Conservation (phyloP, 441 rosid species). For the Gossypium lobatum region DNA sequence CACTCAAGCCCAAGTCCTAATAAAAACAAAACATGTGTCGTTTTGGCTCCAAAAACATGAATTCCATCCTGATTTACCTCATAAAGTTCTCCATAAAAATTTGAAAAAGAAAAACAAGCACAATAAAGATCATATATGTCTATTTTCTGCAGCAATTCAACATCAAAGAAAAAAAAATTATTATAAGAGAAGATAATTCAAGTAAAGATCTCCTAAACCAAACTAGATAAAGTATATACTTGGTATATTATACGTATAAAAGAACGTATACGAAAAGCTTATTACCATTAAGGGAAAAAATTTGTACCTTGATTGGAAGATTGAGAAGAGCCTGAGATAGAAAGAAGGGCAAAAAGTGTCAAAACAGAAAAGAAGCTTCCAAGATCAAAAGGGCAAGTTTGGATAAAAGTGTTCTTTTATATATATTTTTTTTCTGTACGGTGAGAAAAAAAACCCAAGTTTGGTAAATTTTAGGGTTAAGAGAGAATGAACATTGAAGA, state of each 20-base stretch:
- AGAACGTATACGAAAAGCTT: neutral
- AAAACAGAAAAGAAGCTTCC: conserved; percentile 3
- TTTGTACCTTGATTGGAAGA: conserved; percentile 1
- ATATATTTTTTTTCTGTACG: neutral
- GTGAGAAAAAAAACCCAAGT: conserved; percentile 8
- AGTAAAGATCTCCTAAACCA: neutral
- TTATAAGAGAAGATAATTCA: neutral
- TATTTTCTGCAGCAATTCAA: neutral
- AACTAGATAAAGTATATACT: neutral
- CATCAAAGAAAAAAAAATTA: neutral
- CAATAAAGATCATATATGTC: neutral
- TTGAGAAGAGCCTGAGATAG: conserved; percentile 5
- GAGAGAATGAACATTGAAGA: neutral
- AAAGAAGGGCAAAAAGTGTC: neutral
- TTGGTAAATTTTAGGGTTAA: conserved; percentile 9
- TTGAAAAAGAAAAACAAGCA: neutral
- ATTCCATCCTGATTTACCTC: neutral
- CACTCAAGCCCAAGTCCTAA: neutral
- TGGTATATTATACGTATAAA: neutral
- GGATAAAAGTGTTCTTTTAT: neutral
- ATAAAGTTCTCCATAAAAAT: neutral
- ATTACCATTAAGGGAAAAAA: neutral
- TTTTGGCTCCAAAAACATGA: neutral
- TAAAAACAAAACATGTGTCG: neutral
- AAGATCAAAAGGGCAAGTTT: conserved; percentile 11